Evolutionary conservation across 2,329 filamentous ascomycete species (phyloP).

Genomic region (Nakataea oryzae): DNA sequence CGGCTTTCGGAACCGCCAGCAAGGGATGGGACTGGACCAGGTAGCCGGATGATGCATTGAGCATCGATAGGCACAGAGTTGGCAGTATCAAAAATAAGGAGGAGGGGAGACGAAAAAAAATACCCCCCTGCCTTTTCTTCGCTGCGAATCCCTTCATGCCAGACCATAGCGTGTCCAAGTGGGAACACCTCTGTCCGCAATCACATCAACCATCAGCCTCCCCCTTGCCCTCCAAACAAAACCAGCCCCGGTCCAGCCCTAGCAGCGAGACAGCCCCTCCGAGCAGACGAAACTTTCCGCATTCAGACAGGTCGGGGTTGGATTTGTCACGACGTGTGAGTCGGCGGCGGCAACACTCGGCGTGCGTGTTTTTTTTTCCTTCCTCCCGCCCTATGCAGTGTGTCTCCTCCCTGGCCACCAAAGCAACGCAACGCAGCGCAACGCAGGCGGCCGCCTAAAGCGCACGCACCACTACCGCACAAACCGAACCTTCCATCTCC

Average conservation of each 20-base stretch:
- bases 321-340: constrained; percentile 2
- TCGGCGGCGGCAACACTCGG: not conserved
- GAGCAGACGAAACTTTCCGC: not conserved
- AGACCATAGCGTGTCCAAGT: too few species aligned
- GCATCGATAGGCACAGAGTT: too few species aligned
- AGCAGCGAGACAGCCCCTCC: not conserved
- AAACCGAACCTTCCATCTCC: too few species aligned
- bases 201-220: not conserved
- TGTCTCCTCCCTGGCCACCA: not conserved
- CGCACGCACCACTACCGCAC: not conserved
- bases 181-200: not conserved
- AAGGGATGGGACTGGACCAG: not conserved
- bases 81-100: not conserved
- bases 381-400: not conserved
- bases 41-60: too few species aligned
- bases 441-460: not conserved
- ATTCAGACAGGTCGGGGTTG: not conserved
- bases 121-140: not conserved
- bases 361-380: too few species aligned
- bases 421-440: not conserved
- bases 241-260: not conserved
- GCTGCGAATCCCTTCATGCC: not conserved
- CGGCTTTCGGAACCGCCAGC: not conserved
- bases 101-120: too few species aligned
- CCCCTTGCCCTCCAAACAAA: too few species aligned